Evolutionary conservation across 257 asterid genomes (phyloP).

Genomic region (Anisodus tanguticus): DNA sequence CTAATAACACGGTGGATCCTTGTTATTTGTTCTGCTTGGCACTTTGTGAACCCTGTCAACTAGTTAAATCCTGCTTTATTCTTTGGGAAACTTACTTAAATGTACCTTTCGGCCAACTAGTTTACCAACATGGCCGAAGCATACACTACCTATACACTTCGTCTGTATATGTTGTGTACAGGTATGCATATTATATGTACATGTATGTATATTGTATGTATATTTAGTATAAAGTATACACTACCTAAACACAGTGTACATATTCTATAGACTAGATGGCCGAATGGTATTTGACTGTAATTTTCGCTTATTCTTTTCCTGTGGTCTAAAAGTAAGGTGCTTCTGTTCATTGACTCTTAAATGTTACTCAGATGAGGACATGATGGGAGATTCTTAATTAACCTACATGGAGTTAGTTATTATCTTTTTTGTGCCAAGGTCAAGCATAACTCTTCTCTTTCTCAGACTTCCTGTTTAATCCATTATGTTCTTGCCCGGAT

Average conservation of each 20-base stretch:
- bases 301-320: background rate
- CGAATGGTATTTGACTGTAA: too few relatives aligned
- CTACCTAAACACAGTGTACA: too few relatives aligned
- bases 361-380: background rate
- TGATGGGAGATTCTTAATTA: background rate
- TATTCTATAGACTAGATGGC: too few relatives aligned
- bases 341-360: background rate
- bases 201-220: too few relatives aligned
- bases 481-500: background rate
- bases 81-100: too few relatives aligned
- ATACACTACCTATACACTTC: too few relatives aligned
- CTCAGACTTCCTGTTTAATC: background rate
- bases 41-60: conserved; percentile 23
- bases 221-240: too few relatives aligned
- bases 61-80: conserved; percentile 18
- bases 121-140: too few relatives aligned
- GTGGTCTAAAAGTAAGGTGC: background rate
- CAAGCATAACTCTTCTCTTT: background rate
- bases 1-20: background rate
- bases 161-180: too few relatives aligned
- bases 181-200: too few relatives aligned
- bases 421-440: background rate
- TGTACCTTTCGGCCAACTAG: too few relatives aligned
- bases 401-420: background rate
- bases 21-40: conserved; percentile 5